phyloP scores from a whole-genome alignment of 371 early-diverging fungal species.

The Mortierella sp. region DNA sequence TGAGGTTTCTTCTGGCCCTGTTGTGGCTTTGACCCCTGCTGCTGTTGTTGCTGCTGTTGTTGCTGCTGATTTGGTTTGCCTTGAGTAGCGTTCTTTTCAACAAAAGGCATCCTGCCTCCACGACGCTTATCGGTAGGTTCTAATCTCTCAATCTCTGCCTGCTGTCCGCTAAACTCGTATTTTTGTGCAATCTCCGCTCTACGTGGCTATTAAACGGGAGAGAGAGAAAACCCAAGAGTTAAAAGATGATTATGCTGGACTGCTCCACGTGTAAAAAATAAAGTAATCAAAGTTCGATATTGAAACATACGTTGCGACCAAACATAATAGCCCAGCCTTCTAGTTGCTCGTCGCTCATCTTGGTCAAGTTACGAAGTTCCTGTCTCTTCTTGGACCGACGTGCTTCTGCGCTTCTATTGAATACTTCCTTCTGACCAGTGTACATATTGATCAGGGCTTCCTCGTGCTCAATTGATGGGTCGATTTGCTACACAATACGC shows the following conservation, averaged over 20 bases:
- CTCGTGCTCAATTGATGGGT: conserved; percentile 72
- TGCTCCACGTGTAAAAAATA: conserved; percentile 22
- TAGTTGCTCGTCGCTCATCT: conserved; percentile 91
- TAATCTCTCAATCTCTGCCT: conserved; percentile 27
- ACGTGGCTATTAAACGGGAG: conserved; percentile 64
- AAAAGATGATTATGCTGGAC: background rate
- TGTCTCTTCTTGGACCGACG: conserved; percentile 75
- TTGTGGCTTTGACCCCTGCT: conserved; percentile 7
- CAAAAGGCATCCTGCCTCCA: conserved; percentile 40
- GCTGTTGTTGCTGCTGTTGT: conserved; percentile 23
- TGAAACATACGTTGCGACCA: conserved; percentile 78
- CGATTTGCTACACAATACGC: conserved; percentile 38
- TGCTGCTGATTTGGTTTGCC: conserved; percentile 14
- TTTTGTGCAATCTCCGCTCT: conserved; percentile 72
- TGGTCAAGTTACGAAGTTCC: conserved; percentile 71
- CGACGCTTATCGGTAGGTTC: conserved; percentile 58
- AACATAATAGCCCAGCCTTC: conserved; percentile 96
- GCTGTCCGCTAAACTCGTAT: conserved; percentile 69
- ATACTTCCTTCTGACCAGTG: conserved; percentile 65
- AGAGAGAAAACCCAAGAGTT: background rate
- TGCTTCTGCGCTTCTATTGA: conserved; percentile 66
- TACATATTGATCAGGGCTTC: conserved; percentile 67
- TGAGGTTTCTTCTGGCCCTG: conserved; percentile 17
- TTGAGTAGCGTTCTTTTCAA: conserved; percentile 26
- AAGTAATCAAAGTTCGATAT: background rate